Base-by-base conservation (phyloP, 169 alveolate species). In the Plasmodium inui region DNA sequence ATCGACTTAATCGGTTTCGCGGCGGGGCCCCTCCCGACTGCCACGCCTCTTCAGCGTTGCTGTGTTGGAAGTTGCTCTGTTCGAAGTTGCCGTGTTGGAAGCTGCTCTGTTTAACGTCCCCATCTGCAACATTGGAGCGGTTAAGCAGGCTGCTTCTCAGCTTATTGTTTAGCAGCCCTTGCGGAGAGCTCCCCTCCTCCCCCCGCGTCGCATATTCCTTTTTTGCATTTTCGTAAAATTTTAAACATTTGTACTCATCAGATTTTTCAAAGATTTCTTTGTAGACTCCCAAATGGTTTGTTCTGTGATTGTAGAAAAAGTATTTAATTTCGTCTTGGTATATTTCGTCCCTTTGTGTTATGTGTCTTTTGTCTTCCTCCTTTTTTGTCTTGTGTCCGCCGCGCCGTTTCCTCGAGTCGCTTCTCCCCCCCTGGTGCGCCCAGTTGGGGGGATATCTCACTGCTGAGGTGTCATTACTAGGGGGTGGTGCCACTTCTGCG, bases 251-350 rank as follows among this genome's bases (percentile, higher is more conserved):
- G 50, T 79, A 78, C 32, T 88, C 22, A 41, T 53, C 94, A 1
- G 94, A 88, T 67, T 79, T 88, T 88, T 88, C 94, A 88, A 37
- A 88, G 26, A 88, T 88, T 79, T 88, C 94, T 28, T 88, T 88
- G 73, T 88, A 88, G 17, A 88, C 90, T 2, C 89, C 82, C 30
- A 88, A 44, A 57, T 55, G 41, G 53, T 88, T 88, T 32, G 57
- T 19, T 39, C 82, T 73, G 8, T 79, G 32, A 10, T 61, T 57
- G 28, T 88, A 88, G 8, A n/a, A 88, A 88, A 88, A 88, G 34
- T 57, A 88, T 61, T 88, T 88, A 39, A 88, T 39, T 79, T 88
- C 94, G 9, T 74, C 83, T 9, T 74, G 1, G 44, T 39, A 17
- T 2, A 74, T 32, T 74, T 74, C 34, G 14, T 74, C 83, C 28